Base-by-base conservation (phyloP, 164 flowering plant species). In the Tetrastigma voinierianum region DNA sequence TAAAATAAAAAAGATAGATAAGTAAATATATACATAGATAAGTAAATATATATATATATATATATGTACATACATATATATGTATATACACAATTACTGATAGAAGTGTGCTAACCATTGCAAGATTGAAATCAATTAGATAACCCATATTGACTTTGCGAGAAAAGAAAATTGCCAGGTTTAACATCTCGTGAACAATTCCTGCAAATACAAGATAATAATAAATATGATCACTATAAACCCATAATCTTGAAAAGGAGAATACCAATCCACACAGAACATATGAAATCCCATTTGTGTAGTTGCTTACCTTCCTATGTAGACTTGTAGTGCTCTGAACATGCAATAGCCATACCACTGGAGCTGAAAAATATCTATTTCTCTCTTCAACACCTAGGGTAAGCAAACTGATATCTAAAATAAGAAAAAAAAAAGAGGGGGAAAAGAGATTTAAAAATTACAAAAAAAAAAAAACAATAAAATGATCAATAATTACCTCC, bases 331-430 rank as follows among this genome's bases (percentile, higher is more conserved):
- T 48, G 98, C 97, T 77, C 74, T 87, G 75, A 92, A 92, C 91
- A 95, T 64, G 82, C 99, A 95, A 72, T 82, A 90, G 21, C 90
- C 98, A 83, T 96, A 96, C 97, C 95, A 92, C 70, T 74, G 93
- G 65, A 96, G 88, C 72, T 87, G 84, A 75, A 45, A 70, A 51
- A 88, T 65, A 76, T 89, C 82, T 65, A 96, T 88, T 73, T 96
- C 96, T 70, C 72, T 86, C 81, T 85, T 92, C 73, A 96, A 68
- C 10, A 83, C 86, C 98, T 94, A 76, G 53, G 12, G 46, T 51
- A 61, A 55, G 18, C 9, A 52, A 69, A 65, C n/a, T n/a, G 51
- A 59, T 19, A 58, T 51, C 21, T 68, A 73, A 60, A 56, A 25
- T 43, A 64, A 40, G 59, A 54, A n/a, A 69, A 4, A 43, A 20